phyloP scores from a whole-genome alignment of 345 rosid genomes.

The Euphorbia tirucalli region DNA sequence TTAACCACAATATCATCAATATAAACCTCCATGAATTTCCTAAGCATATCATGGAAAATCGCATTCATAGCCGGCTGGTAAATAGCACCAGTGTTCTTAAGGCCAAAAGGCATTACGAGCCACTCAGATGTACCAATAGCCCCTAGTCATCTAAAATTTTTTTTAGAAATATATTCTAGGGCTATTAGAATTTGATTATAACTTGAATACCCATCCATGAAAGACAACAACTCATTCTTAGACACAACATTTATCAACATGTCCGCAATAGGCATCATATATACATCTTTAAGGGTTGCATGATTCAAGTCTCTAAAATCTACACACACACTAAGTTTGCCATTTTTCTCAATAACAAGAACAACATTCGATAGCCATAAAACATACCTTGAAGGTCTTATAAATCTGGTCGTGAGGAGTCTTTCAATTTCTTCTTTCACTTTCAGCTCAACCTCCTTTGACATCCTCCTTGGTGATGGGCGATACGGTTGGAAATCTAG shows the following conservation, averaged over 20 bases:
- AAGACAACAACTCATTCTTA: not conserved
- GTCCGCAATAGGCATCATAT: not conserved
- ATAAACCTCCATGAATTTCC: not conserved
- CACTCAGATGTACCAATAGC: not conserved
- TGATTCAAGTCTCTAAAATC: not conserved
- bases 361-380: not conserved
- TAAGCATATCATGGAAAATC: not conserved
- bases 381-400: not conserved
- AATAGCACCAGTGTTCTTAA: not conserved
- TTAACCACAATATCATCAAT: constrained; percentile 8
- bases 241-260: not conserved
- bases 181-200: not conserved
- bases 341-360: not conserved
- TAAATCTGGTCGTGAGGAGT: not conserved
- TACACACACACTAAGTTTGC: not conserved
- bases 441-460: not conserved
- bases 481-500: not conserved
- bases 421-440: not conserved
- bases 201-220: not conserved
- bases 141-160: not conserved
- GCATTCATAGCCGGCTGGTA: constrained; percentile 1
- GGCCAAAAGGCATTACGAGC: not conserved
- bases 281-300: not conserved
- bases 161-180: not conserved
- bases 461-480: not conserved